Percentiles rank a stretch among this genome's conserved stretches.
These are phyloP conservation scores for Penicillium parvum DNA, from an alignment of 495 filamentous ascomycete species.

Conservation along the genomic window DNA sequence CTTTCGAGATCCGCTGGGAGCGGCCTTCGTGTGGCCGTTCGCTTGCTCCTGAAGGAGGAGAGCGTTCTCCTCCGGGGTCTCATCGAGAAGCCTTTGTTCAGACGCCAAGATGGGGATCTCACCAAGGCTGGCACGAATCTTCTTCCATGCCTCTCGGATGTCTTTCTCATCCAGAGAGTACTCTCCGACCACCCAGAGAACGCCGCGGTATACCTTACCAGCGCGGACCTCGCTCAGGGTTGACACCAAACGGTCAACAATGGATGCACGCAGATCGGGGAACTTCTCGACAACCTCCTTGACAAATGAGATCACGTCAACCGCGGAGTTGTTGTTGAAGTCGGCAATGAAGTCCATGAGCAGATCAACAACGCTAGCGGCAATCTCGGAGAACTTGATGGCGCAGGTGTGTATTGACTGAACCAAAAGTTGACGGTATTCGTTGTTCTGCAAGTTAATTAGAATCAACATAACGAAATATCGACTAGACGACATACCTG, in stretches of 20 bases:
- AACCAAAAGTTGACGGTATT: conserved; percentile 93
- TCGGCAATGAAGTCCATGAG: conserved; percentile 99
- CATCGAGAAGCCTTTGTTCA: conserved; percentile 85
- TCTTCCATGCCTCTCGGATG: conserved; percentile 96
- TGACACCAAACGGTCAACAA: conserved; percentile 82
- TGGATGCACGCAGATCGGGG: conserved; percentile 78
- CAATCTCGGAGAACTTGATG: conserved; percentile 98
- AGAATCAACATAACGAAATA: no score
- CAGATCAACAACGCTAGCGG: conserved; percentile 90
- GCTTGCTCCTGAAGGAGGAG: conserved; percentile 62
- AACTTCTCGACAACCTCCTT: conserved; percentile 99
- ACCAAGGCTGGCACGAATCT: conserved; percentile 86
- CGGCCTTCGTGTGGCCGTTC: conserved; percentile 76
- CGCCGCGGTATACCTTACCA: conserved; percentile 95
- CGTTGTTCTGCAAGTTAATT: conserved; percentile 97
- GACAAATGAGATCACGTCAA: conserved; percentile 97
- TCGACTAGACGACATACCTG: conserved; percentile 53
- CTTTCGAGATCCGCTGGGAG: conserved; percentile 79
- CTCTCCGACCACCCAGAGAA: conserved; percentile 96
- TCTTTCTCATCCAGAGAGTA: conserved; percentile 91
- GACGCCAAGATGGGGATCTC: conserved; percentile 97
- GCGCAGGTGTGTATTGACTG: conserved; percentile 97
- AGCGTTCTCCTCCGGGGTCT: conserved; percentile 65
- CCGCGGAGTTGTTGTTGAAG: conserved; percentile 93
- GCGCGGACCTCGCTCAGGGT: conserved; percentile 92